Evolutionary conservation across 1,284 basidiomycete species (phyloP), one percentile per base, ranked within the genome.

Genomic region (Sanghuangporus weigelae): DNA sequence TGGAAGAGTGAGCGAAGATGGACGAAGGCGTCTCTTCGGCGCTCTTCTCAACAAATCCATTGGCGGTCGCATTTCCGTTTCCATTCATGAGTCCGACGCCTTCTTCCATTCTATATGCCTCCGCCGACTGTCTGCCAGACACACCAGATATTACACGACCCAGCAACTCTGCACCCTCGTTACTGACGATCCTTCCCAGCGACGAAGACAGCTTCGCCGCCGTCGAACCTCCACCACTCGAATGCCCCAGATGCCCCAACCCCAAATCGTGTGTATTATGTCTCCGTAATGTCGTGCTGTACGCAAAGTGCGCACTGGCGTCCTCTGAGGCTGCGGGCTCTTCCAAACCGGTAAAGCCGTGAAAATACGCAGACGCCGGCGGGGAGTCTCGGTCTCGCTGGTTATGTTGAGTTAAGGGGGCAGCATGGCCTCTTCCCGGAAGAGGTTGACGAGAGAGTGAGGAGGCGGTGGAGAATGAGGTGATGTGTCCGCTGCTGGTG

Each of bases 361-460:
- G 79, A 70, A 92, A 92, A 73, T 92, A 92, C 0, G 88, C 81
- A 2, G 90, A 91, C 0, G 90, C 90, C 0, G 90, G 90, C 1
- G 90, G 89, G 3, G 88, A 89, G 2, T 46, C 44, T 16, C 21
- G 16, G 26, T 77, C 76, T 46, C 84, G 77, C 46, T 62, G 59
- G 26, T 40, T 21, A 40, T 51, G 56, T 31, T 51, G 23, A 31
- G n/a, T 19, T 23, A 58, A 23, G 14, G 26, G 36, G 23, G 51
- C 8, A 8, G n/a, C 31, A 44, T 44, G 7, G 16, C 36, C 50
- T 46, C 62, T 60, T 6, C 64, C 64, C 39, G 60, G 26, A 7
- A 65, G 42, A 35, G 64, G 59, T 40, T 60, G 61, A 8, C 64
- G 42, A 14, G 61, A 61, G n/a, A 67, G 57, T 16, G 64, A 63